Base-by-base conservation (phyloP, 2,329 filamentous ascomycete species). In the Ascochyta clinopodiicola region DNA sequence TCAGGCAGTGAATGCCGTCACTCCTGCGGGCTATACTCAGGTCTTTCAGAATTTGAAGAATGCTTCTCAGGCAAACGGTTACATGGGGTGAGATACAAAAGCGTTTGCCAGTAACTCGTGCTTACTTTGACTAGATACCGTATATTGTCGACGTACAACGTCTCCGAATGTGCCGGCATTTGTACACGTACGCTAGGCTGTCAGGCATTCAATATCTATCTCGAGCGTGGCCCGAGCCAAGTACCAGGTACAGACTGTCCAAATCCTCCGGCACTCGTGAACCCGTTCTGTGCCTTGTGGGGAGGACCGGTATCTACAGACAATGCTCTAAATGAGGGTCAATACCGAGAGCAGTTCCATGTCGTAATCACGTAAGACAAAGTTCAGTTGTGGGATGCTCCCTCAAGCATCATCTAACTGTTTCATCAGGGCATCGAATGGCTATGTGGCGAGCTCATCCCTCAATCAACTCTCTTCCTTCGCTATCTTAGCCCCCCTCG, bases 171-270 rank as follows among this genome's bases (percentile, higher is more conserved):
- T 17, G 36, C 46, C 7, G 3, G 12, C 6, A 49, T 15, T 19
- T 49, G 46, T n/a, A 27, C 36, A 15, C 9, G 19, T 15, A 49
- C 46, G 6, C 22, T 15, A 2, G 46, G 46, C 13, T 49, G 46
- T 19, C 46, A 49, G 22, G 46, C 13, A 5, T 49, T 49, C 46
- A 49, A 49, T 10, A 21, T 40, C 6, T 49, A 49, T 19, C 40
- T 40, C n/a, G 46, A 49, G 29, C 46, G 46, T n/a, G 22, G 19
- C 17, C 46, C 46, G 3, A 49, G 46, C 29, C 3, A 24, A n/a
- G 46, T 42, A 24, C 46, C 46, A 13, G 46, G 19, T 10, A 29
- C 37, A 24, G 29, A 7, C 9, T 49, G 46, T n/a, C 27, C 2
- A 17, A 17, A 29, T 3, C 37, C 46, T 10, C 27, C 22, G 6